Conservation (phyloP, 1,139 yeast species). For the Candida frijolesensis region DNA sequence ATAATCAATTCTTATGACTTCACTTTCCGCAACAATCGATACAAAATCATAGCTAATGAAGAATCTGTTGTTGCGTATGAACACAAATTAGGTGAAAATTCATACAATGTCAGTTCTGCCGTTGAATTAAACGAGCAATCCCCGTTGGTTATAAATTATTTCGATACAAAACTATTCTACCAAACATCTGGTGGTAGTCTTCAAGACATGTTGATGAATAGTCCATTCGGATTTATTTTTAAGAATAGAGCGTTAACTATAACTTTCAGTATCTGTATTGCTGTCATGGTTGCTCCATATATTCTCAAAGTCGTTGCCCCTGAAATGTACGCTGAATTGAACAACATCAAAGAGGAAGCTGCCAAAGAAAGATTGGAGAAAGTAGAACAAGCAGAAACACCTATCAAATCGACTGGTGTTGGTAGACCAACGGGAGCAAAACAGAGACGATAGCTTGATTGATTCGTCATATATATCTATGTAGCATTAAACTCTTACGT, state of each 20-base stretch:
- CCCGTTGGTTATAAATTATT: slow-evolving; percentile 28
- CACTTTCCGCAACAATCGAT: slow-evolving; percentile 27
- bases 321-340: slow-evolving; percentile 38
- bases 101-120: slow-evolving; percentile 22
- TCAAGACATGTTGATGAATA: slow-evolving; percentile 35
- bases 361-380: slow-evolving; percentile 11
- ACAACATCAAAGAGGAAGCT: slow-evolving; percentile 26
- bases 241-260: slow-evolving; percentile 38
- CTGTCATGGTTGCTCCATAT: slow-evolving; percentile 39
- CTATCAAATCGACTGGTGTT: slow-evolving; percentile 9
- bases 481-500: slow-evolving; percentile 20
- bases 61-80: slow-evolving; percentile 24
- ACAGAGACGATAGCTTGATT: slow-evolving; percentile 12
- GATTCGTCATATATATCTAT: neutral
- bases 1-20: slow-evolving; percentile 42
- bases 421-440: slow-evolving; percentile 9
- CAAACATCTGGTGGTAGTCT: slow-evolving; percentile 37
- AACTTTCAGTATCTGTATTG: slow-evolving; percentile 30
- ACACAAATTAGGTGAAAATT: slow-evolving; percentile 22
- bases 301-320: slow-evolving; percentile 36
- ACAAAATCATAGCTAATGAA: slow-evolving; percentile 26
- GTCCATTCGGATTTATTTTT: slow-evolving; percentile 50
- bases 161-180: slow-evolving; percentile 34
- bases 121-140: slow-evolving; percentile 17
- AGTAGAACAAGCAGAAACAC: slow-evolving; percentile 11